Evolutionary conservation across 2,329 filamentous ascomycete genomes (phyloP).

Genomic region (Aspergillus persii): DNA sequence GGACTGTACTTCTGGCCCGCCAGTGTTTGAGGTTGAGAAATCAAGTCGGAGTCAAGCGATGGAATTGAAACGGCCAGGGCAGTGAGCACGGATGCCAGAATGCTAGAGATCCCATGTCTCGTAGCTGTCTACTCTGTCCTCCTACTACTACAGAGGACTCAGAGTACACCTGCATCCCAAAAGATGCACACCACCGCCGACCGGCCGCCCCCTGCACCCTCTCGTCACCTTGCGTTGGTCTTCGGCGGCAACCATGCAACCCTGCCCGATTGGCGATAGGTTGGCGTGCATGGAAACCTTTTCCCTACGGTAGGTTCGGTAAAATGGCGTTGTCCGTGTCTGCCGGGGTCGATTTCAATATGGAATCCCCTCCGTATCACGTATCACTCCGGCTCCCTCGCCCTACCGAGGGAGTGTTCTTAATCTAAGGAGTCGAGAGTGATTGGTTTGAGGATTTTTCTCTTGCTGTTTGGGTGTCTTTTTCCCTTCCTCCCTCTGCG

Average conservation of each 20-base stretch:
- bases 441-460: not conserved
- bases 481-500: not conserved
- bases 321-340: not conserved
- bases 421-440: not conserved
- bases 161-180: too few species aligned
- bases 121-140: not conserved
- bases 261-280: not conserved
- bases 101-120: not conserved
- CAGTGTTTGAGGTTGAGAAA: not conserved
- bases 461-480: not conserved
- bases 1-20: too few species aligned
- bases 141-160: too few species aligned
- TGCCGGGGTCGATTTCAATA: not conserved
- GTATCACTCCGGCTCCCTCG: too few species aligned
- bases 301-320: not conserved
- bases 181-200: not conserved
- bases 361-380: not conserved
- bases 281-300: not conserved
- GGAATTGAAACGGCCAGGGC: too few species aligned
- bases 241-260: not conserved
- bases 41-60: too few species aligned
- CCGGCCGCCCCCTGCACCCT: slow-evolving; percentile 2
- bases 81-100: not conserved
- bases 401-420: not conserved
- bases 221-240: not conserved